These are phyloP conservation scores for Trametes cinnabarina DNA, from an alignment of 768 basidiomycete genomes.

Conservation along the genomic window DNA sequence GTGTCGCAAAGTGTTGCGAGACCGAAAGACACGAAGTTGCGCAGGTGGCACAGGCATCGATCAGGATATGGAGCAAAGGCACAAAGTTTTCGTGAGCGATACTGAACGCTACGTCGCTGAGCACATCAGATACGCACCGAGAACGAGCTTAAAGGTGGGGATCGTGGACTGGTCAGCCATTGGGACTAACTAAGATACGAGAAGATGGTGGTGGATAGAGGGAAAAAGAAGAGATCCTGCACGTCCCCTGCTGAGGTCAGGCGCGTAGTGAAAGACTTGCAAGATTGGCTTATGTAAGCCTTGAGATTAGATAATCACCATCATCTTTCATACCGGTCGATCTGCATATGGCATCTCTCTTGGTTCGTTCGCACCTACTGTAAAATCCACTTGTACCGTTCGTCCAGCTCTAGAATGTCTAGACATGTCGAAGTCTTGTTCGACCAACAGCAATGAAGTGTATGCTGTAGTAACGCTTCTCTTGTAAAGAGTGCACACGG, in stretches of 20 bases:
- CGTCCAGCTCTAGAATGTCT: too few species aligned
- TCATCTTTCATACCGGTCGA: constrained; percentile 10
- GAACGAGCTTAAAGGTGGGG: constrained; percentile 98
- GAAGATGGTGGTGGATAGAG: constrained; percentile 36
- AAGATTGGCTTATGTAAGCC: constrained; percentile 22
- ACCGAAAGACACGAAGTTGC: constrained; percentile 18
- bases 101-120: background rate
- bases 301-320: constrained; percentile 22
- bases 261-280: constrained; percentile 22
- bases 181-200: constrained; percentile 32
- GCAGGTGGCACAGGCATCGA: constrained; percentile 44
- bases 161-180: constrained; percentile 48
- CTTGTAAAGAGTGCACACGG: too few species aligned
- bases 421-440: too few species aligned
- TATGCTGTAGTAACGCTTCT: too few species aligned
- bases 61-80: constrained; percentile 40
- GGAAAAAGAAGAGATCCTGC: constrained; percentile 20
- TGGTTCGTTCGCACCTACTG: constrained; percentile 1
- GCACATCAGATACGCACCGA: constrained; percentile 58
- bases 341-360: constrained; percentile 6
- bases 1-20: constrained; percentile 17
- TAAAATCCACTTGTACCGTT: too few species aligned
- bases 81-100: constrained; percentile 27
- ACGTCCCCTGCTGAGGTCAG: constrained; percentile 16
- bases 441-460: too few species aligned